phyloP scores from a whole-genome alignment of 1,139 yeast genomes.

The Yamadazyma dushanensis region DNA sequence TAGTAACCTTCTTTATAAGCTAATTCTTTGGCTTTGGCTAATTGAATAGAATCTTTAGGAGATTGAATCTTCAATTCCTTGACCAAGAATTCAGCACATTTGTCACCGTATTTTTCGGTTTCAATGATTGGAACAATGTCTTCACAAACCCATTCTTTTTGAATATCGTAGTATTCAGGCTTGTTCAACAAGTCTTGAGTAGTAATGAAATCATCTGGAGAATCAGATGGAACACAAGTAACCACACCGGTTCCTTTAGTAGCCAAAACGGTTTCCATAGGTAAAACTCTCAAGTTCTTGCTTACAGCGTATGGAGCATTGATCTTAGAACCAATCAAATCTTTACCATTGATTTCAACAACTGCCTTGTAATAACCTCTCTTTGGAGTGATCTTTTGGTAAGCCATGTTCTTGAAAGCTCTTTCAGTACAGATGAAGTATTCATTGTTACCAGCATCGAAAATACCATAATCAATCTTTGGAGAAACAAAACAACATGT shows the following conservation, averaged over 20 bases:
- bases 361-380: conserved; percentile 76
- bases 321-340: conserved; percentile 82
- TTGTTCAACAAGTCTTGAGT: conserved; percentile 80
- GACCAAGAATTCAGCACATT: conserved; percentile 83
- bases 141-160: conserved; percentile 81
- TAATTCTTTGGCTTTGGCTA: conserved; percentile 89
- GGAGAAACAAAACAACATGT: conserved; percentile 98
- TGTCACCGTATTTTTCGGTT: conserved; percentile 85
- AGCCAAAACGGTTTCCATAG: conserved; percentile 97
- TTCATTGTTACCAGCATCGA: conserved; percentile 76
- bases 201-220: conserved; percentile 95
- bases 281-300: conserved; percentile 77
- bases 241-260: conserved; percentile 98
- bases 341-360: conserved; percentile 63
- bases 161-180: conserved; percentile 85
- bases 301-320: conserved; percentile 79
- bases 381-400: conserved; percentile 86
- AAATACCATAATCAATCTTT: conserved; percentile 87
- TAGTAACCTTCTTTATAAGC: conserved; percentile 98
- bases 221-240: conserved; percentile 97
- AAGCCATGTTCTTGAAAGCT: conserved; percentile 98
- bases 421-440: conserved; percentile 90
- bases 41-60: conserved; percentile 85
- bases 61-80: conserved; percentile 89
- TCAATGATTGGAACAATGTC: conserved; percentile 73